Evolutionary conservation across 768 basidiomycete genomes (phyloP), one percentile per base, ranked within the genome.

Genomic region (Clitopilus passeckerianus): DNA sequence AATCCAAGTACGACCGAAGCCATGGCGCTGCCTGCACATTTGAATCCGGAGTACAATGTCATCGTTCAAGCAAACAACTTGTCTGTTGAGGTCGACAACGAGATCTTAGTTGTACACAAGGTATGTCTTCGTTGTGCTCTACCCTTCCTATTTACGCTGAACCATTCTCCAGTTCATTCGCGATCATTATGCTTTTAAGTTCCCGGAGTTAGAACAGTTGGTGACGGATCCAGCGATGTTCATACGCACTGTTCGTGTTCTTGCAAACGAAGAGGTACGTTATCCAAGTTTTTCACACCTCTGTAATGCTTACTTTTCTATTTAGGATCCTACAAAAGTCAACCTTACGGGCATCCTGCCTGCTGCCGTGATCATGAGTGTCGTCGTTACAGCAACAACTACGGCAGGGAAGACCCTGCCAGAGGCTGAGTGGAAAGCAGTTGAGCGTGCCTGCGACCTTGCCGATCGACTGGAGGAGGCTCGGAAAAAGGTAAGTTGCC

Each of bases 1-100:
- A 85, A 89, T 59, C 94, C 95, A 1, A 90, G 89, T 34, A 82
- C 91, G 5, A 82, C 86, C 24, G 88, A 92, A 62, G 83, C 87
- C 37, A 91, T 93, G 79, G 79, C 87, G 1, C 76, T 89, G 34
- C 89, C 89, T 22, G 87, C 91, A 1, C 91, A 93, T 69, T 80
- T 94, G 61, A 95, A 96, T 69, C 92, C 94, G 0, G 97, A 99
- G 73, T 99, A 99, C 76, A 86, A 89, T 62, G 80, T 98, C 61
- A 98, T 98, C 66, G 97, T 99, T 5, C 88, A 94, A 65, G 93
- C 97, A 23, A 99, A 99, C 77, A 99, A 99, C 73, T 78, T 98
- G 59, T 93, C 95, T 1, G 97, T 99, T 44, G 97, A 99, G 67
- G 87, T 98, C 5, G 97, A 99, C 74, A 99, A 99, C 66, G 97